Percentiles rank a stretch among this genome's conserved stretches.
Conservation (phyloP, 495 filamentous ascomycete species). For the Aspergillus asperescens region DNA sequence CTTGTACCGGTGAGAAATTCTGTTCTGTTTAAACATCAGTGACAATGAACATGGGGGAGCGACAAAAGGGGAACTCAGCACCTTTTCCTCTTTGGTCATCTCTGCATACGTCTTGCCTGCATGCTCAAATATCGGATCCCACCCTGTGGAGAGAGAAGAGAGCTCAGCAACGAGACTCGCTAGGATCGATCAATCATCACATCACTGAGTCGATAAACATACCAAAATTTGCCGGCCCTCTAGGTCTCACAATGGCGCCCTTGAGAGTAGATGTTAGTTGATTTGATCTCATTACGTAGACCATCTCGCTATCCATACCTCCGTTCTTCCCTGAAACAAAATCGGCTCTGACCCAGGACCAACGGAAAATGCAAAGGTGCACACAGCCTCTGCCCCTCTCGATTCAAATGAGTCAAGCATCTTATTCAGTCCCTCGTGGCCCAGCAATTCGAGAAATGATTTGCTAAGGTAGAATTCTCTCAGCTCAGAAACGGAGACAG, state of each 20-base stretch:
- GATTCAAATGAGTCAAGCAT: slow-evolving; percentile 85
- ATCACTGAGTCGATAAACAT: slow-evolving; percentile 26
- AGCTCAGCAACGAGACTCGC: neutral
- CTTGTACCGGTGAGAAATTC: slow-evolving; percentile 81
- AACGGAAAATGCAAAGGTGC: slow-evolving; percentile 87
- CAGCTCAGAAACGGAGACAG: neutral
- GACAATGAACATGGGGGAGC: neutral
- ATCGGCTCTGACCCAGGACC: slow-evolving; percentile 80
- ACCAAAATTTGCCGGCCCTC: slow-evolving; percentile 80
- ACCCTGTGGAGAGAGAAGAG: slow-evolving; percentile 49
- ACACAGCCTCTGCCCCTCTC: slow-evolving; percentile 86
- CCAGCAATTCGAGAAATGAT: slow-evolving; percentile 81
- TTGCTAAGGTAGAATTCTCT: slow-evolving; percentile 51
- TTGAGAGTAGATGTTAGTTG: slow-evolving; percentile 23
- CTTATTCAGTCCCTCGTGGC: slow-evolving; percentile 81
- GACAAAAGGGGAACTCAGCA: slow-evolving; percentile 15
- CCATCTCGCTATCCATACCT: slow-evolving; percentile 25
- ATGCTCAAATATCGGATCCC: slow-evolving; percentile 97
- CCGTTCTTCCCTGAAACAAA: slow-evolving; percentile 86
- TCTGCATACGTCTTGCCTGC: slow-evolving; percentile 93
- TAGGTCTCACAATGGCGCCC: slow-evolving; percentile 37
- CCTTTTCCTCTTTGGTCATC: slow-evolving; percentile 86
- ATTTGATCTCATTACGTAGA: neutral
- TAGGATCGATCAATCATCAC: neutral
- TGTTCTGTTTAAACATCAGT: slow-evolving; percentile 52